These are phyloP conservation scores for Sarocladium kiliense DNA, from an alignment of 2,329 filamentous ascomycete species.

Conservation along the genomic window DNA sequence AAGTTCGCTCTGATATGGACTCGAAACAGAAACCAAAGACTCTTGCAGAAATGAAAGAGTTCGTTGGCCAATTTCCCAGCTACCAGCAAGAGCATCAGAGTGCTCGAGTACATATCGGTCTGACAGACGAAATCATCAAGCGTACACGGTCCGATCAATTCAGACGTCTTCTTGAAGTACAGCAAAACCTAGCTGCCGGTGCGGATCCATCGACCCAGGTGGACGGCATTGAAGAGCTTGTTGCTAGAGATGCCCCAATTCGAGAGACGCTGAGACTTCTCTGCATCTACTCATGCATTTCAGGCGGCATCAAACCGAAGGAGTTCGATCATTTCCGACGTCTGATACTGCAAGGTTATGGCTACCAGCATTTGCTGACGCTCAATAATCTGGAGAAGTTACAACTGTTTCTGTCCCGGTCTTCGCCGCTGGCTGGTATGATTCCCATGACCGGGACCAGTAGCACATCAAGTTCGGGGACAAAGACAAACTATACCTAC, in stretches of 20 bases:
- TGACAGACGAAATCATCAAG: conserved; percentile 94
- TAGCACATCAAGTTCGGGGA: conserved; percentile 46
- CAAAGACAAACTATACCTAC: conserved; percentile 85
- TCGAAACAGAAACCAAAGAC: conserved; percentile 84
- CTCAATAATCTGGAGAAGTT: conserved; percentile 84
- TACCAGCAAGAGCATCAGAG: conserved; percentile 93
- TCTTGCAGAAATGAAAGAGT: conserved; percentile 85
- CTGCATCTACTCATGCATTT: conserved; percentile 87
- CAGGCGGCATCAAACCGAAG: conserved; percentile 79
- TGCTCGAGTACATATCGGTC: conserved; percentile 82
- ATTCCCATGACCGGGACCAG: conserved; percentile 62
- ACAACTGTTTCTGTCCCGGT: conserved; percentile 73
- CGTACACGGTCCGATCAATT: conserved; percentile 87
- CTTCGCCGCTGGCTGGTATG: conserved; percentile 73
- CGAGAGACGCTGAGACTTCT: conserved; percentile 78
- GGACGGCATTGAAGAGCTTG: conserved; percentile 89
- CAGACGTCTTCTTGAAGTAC: conserved; percentile 81
- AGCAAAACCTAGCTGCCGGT: conserved; percentile 90
- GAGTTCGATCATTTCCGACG: conserved; percentile 88
- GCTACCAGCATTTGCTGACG: conserved; percentile 89
- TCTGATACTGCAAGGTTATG: conserved; percentile 85
- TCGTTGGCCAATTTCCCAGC: conserved; percentile 86
- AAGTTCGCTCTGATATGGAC: conserved; percentile 81
- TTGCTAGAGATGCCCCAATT: conserved; percentile 77
- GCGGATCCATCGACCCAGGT: conserved; percentile 85